Evolutionary conservation across 73 alveolate genomes (phyloP).

Genomic region (Paramecium pentaurelia): DNA sequence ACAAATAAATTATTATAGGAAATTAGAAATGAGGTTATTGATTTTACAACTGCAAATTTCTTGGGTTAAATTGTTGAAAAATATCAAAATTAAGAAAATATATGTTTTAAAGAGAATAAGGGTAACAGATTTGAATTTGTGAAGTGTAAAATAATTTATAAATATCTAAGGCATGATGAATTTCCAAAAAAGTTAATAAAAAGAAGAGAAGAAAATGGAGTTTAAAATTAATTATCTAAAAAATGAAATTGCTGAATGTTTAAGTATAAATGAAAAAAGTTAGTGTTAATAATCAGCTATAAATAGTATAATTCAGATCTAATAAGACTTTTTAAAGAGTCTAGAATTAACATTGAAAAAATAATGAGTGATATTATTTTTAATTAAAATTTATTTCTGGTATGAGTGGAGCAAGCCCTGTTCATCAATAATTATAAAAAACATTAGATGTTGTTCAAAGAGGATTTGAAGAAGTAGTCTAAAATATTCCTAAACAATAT

Average conservation of each 20-base stretch:
- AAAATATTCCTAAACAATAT: not conserved
- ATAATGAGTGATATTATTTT: not conserved
- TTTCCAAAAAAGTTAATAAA: not conserved
- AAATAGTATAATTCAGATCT: not conserved
- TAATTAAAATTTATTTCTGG: slow-evolving; percentile 24
- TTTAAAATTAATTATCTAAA: not conserved
- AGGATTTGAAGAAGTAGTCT: slow-evolving; percentile 1
- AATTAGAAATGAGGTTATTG: not conserved
- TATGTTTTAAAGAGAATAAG: not conserved
- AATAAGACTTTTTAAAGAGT: not conserved
- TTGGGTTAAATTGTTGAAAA: not conserved
- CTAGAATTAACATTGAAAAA: not conserved
- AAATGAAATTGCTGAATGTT: not conserved
- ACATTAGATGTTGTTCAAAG: not conserved
- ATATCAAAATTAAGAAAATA: not conserved
- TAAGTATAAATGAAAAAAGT: not conserved
- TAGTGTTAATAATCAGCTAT: not conserved
- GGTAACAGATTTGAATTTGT: not conserved
- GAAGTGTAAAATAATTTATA: not conserved
- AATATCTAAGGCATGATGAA: not conserved
- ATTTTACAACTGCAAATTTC: not conserved
- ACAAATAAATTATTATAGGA: not conserved
- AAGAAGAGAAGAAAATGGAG: not conserved
- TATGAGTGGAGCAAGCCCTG: not conserved
- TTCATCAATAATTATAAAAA: not conserved